These are phyloP conservation scores for Sporothrix curviconia DNA, from an alignment of 2,329 filamentous ascomycete species.

Conservation along the genomic window DNA sequence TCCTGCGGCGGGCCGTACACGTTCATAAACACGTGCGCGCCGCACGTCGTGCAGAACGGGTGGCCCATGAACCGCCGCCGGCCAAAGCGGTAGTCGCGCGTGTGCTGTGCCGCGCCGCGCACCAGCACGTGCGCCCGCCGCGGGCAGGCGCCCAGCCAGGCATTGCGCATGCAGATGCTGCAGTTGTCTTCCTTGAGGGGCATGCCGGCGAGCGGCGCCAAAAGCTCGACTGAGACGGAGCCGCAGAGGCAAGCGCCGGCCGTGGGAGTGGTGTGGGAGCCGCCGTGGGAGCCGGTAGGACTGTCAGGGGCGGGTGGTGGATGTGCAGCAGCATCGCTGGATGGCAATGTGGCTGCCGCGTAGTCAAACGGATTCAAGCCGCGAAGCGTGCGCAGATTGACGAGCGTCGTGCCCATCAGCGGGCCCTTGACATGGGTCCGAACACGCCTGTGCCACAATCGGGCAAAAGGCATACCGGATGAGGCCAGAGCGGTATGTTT, in stretches of 20 bases:
- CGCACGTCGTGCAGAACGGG: constrained; percentile 18
- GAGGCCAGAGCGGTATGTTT: not conserved
- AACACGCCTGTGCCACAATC: constrained; percentile 10
- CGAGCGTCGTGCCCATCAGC: not conserved
- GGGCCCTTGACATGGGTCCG: not conserved
- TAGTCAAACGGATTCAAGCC: constrained; percentile 12
- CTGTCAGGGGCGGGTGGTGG: not conserved
- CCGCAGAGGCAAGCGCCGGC: constrained; percentile 16
- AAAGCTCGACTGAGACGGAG: constrained; percentile 13
- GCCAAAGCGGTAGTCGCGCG: constrained; percentile 16
- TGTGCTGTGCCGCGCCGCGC: constrained; percentile 5
- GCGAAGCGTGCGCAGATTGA: constrained; percentile 9
- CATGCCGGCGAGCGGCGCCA: constrained; percentile 7
- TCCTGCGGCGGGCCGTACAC: constrained; percentile 15
- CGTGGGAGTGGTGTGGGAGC: not conserved
- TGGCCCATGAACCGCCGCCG: constrained; percentile 16
- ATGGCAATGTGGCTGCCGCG: too few relatives aligned
- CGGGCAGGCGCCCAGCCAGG: constrained; percentile 15
- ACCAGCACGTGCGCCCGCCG: constrained; percentile 8
- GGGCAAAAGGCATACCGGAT: constrained; percentile 14
- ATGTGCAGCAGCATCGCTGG: too few relatives aligned
- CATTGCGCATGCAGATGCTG: constrained; percentile 18
- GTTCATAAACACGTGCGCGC: constrained; percentile 17
- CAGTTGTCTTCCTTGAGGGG: constrained; percentile 17
- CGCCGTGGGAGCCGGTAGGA: not conserved